A percentile compares a stretch with the other conserved stretches of the same genome.
phyloP scores from a whole-genome alignment of 345 rosid species.

The Pistacia integerrima region DNA sequence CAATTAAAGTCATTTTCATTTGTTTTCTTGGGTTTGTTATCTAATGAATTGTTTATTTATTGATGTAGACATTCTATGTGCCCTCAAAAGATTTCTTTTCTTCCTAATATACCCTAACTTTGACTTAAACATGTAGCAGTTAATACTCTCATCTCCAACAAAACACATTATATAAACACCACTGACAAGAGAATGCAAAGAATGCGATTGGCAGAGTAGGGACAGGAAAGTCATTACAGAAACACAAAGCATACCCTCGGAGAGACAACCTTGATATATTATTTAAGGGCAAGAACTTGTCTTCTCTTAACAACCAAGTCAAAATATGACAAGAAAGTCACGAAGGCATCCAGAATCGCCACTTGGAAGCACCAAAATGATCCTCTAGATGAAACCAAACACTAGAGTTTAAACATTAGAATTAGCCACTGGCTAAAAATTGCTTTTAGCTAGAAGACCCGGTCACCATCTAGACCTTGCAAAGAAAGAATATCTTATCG shows the following conservation, averaged over 20 bases:
- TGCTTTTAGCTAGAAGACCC: background rate
- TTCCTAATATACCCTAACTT: slow-evolving; percentile 13
- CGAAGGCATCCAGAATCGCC: slow-evolving; percentile 28
- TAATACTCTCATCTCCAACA: slow-evolving; percentile 8
- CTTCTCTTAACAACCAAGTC: slow-evolving; percentile 30
- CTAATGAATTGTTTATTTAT: background rate
- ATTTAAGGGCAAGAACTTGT: background rate
- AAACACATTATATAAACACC: background rate
- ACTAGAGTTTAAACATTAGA: slow-evolving; percentile 23
- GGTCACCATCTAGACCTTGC: slow-evolving; percentile 13
- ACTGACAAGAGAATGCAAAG: background rate
- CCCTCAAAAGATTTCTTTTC: slow-evolving; percentile 2
- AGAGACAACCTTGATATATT: background rate
- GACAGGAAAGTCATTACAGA: background rate
- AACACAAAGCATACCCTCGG: background rate
- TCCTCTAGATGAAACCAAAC: slow-evolving; percentile 29
- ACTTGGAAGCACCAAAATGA: slow-evolving; percentile 45
- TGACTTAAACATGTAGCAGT: slow-evolving; percentile 8
- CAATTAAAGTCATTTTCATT: slow-evolving; percentile 12
- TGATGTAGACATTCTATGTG: slow-evolving; percentile 15
- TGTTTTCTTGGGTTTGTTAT: slow-evolving; percentile 30
- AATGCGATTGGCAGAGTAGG: background rate
- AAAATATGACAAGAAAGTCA: slow-evolving; percentile 15
- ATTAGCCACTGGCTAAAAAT: background rate
- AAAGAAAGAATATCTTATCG: slow-evolving; percentile 16